These are phyloP conservation scores for Chrysoporthe austroafricana DNA, from an alignment of 2,329 filamentous ascomycete species.

Conservation along the genomic window DNA sequence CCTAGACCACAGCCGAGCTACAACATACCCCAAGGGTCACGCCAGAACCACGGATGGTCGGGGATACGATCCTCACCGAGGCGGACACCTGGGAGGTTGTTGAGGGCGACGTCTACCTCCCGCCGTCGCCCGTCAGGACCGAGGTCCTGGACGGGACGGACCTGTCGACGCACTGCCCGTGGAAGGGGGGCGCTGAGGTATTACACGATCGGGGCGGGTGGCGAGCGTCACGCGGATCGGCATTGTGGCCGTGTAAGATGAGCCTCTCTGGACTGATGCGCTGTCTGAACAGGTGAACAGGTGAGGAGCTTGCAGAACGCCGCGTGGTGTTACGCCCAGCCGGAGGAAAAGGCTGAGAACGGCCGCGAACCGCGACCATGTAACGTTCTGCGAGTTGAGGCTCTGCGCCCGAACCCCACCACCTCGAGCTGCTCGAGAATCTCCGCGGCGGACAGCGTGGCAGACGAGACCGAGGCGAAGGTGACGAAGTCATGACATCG, in stretches of 20 bases:
- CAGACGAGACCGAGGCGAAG: constrained; percentile 42
- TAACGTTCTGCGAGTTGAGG: constrained; percentile 59
- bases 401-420: not conserved
- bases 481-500: constrained; percentile 27
- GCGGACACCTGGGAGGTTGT: constrained; percentile 57
- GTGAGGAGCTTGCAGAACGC: constrained; percentile 55
- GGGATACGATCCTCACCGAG: constrained; percentile 54
- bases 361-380: constrained; percentile 60
- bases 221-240: constrained; percentile 34
- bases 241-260: not conserved
- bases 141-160: constrained; percentile 48
- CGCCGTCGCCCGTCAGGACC: constrained; percentile 48
- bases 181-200: constrained; percentile 62
- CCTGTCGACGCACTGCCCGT: constrained; percentile 54
- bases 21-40: constrained; percentile 31
- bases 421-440: not conserved
- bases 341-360: constrained; percentile 50
- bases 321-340: constrained; percentile 62
- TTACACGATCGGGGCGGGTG: constrained; percentile 55
- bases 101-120: constrained; percentile 63
- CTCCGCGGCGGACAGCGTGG: not conserved
- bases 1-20: no score
- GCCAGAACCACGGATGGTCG: constrained; percentile 50
- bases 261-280: not conserved
- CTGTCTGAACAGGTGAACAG: constrained; percentile 34